These are phyloP conservation scores for Microcera coccophila DNA, from an alignment of 2,329 filamentous ascomycete genomes.

Conservation along the genomic window DNA sequence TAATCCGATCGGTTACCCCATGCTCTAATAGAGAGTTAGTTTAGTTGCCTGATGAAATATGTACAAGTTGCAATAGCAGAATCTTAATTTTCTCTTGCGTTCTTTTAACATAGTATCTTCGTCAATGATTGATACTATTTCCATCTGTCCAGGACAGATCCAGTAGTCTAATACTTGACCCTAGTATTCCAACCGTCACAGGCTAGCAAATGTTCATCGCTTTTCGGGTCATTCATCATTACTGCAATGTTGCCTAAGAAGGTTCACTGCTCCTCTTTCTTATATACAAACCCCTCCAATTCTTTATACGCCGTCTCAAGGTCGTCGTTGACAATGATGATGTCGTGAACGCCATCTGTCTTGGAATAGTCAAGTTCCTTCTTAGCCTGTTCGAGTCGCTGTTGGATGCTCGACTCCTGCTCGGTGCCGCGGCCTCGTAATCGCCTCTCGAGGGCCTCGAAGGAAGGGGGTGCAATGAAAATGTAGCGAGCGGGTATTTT, in stretches of 20 bases:
- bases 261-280: too few relatives aligned
- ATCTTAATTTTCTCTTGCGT: neutral
- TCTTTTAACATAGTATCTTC: too few relatives aligned
- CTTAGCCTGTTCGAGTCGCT: conserved; percentile 66
- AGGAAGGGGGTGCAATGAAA: conserved; percentile 76
- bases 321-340: conserved; percentile 39
- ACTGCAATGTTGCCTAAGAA: too few relatives aligned
- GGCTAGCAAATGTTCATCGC: too few relatives aligned
- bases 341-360: conserved; percentile 50
- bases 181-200: too few relatives aligned
- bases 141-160: too few relatives aligned
- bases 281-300: conserved; percentile 50
- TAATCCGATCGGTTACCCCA: conserved; percentile 36
- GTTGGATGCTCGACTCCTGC: conserved; percentile 65
- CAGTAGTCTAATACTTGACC: too few relatives aligned
- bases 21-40: conserved; percentile 31
- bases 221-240: too few relatives aligned
- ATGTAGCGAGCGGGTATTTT: conserved; percentile 74
- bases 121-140: too few relatives aligned
- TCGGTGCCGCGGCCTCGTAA: conserved; percentile 74
- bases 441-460: conserved; percentile 70
- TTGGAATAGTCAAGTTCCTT: conserved; percentile 71
- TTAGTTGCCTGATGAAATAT: conserved; percentile 19
- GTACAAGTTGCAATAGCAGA: neutral
- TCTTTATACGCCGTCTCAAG: conserved; percentile 50